Evolutionary conservation across 495 filamentous ascomycete genomes (phyloP).

Genomic region (Friedmanniomyces simplex): DNA sequence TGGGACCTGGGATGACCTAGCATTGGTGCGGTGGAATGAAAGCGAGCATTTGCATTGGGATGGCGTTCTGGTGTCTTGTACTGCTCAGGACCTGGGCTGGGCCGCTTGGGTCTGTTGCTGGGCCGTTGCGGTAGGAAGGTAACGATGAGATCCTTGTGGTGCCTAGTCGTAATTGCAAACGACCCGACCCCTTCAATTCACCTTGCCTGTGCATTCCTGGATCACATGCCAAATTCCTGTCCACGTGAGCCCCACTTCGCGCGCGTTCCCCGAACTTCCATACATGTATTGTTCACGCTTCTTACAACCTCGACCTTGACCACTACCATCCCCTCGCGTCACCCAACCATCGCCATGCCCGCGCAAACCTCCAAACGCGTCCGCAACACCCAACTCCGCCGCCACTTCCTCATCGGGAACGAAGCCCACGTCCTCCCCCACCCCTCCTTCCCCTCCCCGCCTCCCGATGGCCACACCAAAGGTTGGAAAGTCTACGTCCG

Average conservation of each 20-base stretch:
- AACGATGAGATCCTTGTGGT: too few relatives aligned
- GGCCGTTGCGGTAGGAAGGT: too few relatives aligned
- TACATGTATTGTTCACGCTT: too few relatives aligned
- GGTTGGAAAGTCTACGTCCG: slow-evolving; percentile 89
- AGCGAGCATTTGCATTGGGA: neutral
- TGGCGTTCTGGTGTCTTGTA: neutral
- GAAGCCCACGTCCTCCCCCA: slow-evolving; percentile 17
- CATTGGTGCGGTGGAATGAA: neutral
- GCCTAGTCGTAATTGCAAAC: too few relatives aligned
- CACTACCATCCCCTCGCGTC: too few relatives aligned
- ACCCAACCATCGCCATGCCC: slow-evolving; percentile 6
- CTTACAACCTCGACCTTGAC: too few relatives aligned
- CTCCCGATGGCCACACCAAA: slow-evolving; percentile 74
- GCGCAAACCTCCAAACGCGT: slow-evolving; percentile 15
- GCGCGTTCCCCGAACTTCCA: too few relatives aligned
- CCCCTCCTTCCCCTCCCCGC: slow-evolving; percentile 7
- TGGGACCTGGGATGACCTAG: neutral
- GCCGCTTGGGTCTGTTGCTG: too few relatives aligned
- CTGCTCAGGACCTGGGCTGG: neutral
- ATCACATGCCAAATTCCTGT: too few relatives aligned
- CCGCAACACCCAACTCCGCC: slow-evolving; percentile 8
- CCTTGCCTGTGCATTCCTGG: too few relatives aligned
- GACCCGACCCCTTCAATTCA: too few relatives aligned
- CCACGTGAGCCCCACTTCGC: too few relatives aligned
- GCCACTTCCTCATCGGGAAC: slow-evolving; percentile 23